Percentiles rank a stretch among this genome's conserved stretches.
phyloP scores from a whole-genome alignment of 2,329 filamentous ascomycete species.

The Incumbomyces delicatus region DNA sequence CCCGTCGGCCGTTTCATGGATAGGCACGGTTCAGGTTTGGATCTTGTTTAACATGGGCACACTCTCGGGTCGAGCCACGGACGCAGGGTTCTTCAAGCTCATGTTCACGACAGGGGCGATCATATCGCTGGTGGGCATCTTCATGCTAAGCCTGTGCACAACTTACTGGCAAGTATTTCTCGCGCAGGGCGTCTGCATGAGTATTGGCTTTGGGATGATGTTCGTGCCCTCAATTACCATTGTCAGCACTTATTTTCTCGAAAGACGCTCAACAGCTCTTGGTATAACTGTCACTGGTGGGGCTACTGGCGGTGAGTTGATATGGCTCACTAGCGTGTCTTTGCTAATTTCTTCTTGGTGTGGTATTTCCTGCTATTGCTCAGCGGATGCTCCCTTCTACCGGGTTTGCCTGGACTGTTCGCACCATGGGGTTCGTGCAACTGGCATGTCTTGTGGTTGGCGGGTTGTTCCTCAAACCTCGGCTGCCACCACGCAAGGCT shows the following conservation, averaged over 20 bases:
- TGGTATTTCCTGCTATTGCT: slow-evolving; percentile 53
- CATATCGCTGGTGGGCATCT: slow-evolving; percentile 39
- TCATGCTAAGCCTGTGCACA: slow-evolving; percentile 41
- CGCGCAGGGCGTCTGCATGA: slow-evolving; percentile 48
- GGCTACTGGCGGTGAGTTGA: slow-evolving; percentile 53
- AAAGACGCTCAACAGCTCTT: slow-evolving; percentile 50
- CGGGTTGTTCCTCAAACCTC: slow-evolving; percentile 36
- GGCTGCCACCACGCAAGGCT: slow-evolving; percentile 40
- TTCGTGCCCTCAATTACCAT: slow-evolving; percentile 47
- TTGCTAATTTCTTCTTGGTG: too few relatives aligned
- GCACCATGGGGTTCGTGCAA: slow-evolving; percentile 52
- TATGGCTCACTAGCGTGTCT: too few relatives aligned
- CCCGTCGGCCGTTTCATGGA: slow-evolving; percentile 43
- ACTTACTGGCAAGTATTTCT: slow-evolving; percentile 42
- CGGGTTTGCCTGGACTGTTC: slow-evolving; percentile 57
- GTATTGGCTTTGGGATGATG: slow-evolving; percentile 46
- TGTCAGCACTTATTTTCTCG: slow-evolving; percentile 51
- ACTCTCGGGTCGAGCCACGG: slow-evolving; percentile 42
- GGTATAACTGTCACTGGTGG: slow-evolving; percentile 52
- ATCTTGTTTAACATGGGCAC: slow-evolving; percentile 43
- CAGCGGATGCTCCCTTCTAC: slow-evolving; percentile 48
- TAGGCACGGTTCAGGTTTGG: slow-evolving; percentile 38
- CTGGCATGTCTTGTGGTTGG: slow-evolving; percentile 34
- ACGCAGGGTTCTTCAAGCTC: slow-evolving; percentile 42
- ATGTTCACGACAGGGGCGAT: slow-evolving; percentile 34